Conservation (phyloP, 768 basidiomycete genomes). For the Leccinum ochraceum region DNA sequence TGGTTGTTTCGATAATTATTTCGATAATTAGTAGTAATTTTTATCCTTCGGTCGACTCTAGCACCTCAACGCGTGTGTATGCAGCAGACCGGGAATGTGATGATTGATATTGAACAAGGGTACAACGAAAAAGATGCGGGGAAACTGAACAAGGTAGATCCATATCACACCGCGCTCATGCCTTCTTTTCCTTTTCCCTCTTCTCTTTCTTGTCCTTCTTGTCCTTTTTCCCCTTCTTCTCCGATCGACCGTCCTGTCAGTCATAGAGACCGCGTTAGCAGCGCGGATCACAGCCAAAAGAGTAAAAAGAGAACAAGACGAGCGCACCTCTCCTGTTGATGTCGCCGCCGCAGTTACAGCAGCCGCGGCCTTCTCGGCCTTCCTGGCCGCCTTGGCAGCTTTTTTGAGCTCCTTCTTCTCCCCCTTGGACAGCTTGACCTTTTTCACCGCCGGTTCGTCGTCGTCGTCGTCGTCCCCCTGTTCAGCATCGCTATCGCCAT, state of each 20-base stretch:
- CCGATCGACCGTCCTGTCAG: conserved; percentile 33
- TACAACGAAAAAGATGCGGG: conserved; percentile 2
- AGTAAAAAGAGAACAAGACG: conserved; percentile 13
- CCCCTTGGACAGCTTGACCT: conserved; percentile 78
- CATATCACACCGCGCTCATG: conserved; percentile 20
- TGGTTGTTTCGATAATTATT: too few relatives aligned
- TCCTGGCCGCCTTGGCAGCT: conserved; percentile 67
- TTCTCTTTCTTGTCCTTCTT: conserved; percentile 41
- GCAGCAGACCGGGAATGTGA: neutral
- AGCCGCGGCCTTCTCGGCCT: conserved; percentile 41
- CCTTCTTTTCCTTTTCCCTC: conserved; percentile 53
- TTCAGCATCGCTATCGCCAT: conserved; percentile 44
- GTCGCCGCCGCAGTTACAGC: neutral
- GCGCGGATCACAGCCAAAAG: neutral
- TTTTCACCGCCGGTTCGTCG: conserved; percentile 59
- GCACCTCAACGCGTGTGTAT: too few relatives aligned
- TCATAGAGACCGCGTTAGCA: neutral
- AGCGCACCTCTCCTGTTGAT: conserved; percentile 37
- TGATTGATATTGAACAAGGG: neutral
- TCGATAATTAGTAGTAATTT: too few relatives aligned
- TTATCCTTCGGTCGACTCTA: too few relatives aligned
- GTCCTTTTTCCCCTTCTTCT: conserved; percentile 37
- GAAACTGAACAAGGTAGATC: conserved; percentile 2
- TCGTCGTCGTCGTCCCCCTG: conserved; percentile 18
- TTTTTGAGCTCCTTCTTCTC: conserved; percentile 86